Evolutionary conservation across 148 eudicot species (phyloP), one percentile per base, ranked within the genome.

Genomic region (Gaultheria prostrata): DNA sequence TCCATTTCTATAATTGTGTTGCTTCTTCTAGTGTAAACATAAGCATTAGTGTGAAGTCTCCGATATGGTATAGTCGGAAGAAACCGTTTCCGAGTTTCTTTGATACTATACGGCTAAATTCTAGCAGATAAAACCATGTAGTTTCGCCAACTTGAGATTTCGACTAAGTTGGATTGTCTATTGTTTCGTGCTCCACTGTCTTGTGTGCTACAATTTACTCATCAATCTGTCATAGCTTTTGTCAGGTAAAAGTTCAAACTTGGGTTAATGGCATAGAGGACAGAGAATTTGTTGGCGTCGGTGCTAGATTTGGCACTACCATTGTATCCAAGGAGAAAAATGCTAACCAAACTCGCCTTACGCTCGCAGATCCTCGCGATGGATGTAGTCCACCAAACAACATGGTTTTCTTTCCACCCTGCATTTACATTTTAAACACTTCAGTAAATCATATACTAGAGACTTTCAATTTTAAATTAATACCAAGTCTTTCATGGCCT

Each of bases 201-300:
- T 71, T 32, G 17, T 50, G 21, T 67, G 56, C 28, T 67, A 43
- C 76, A 75, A 30, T 79, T 78, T 78, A 54, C 67, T 78, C 73
- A 39, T 82, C 9, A 67, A 59, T 77, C 46, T 48, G 35, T 49
- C 78, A 48, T 72, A 12, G 82, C 24, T 84, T 74, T 80, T 50
- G 56, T 76, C 85, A 93, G 98, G 94, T 95, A 84, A 95, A 95
- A 92, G 94, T 95, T 83, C 98, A 95, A 87, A 93, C 95, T 51
- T 95, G 95, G 97, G 87, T 93, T 75, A 87, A 89, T 88, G 98
- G 94, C 14, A 70, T 83, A 80, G 97, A 95, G 89, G 89, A 80
- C 70, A 84, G 48, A 43, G 94, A 95, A 83, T 93, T 90, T 85
- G 94, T 93, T 43, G 97, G 98, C 43, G 95, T 95, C 54, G 98